These are phyloP conservation scores for Allium fistulosum DNA, from an alignment of 106 monocot species.

Conservation along the genomic window DNA sequence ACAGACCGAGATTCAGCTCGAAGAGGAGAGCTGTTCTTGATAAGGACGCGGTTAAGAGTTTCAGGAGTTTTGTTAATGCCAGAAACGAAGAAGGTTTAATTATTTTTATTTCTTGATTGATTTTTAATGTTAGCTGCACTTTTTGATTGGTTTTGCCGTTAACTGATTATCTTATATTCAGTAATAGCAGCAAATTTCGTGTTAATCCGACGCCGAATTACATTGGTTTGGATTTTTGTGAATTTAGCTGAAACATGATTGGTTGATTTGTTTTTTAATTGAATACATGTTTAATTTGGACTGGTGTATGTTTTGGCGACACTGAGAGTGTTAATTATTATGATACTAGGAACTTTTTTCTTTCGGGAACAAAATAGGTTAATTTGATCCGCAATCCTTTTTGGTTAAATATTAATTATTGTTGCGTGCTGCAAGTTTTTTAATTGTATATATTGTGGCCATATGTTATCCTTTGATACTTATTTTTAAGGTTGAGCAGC, in stretches of 20 bases:
- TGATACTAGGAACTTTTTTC: neutral
- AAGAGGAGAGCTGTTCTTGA: conserved; percentile 25
- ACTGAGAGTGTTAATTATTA: no score
- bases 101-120: neutral
- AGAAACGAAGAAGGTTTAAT: conserved; percentile 49
- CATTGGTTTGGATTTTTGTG: neutral
- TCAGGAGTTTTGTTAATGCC: conserved; percentile 27
- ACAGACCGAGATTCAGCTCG: neutral
- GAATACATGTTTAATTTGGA: neutral
- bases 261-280: neutral
- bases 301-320: no score
- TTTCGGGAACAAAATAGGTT: neutral
- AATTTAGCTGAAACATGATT: neutral
- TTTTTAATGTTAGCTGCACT: neutral
- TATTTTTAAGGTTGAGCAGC: no score
- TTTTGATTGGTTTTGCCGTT: neutral
- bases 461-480: no score
- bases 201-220: neutral
- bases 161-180: neutral
- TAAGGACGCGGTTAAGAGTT: conserved; percentile 19
- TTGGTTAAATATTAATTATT: no score
- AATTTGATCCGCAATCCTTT: no score
- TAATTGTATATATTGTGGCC: no score
- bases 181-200: neutral
- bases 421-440: no score